Conservation (phyloP, 73 alveolate genomes). For the Stentor roeselii region DNA sequence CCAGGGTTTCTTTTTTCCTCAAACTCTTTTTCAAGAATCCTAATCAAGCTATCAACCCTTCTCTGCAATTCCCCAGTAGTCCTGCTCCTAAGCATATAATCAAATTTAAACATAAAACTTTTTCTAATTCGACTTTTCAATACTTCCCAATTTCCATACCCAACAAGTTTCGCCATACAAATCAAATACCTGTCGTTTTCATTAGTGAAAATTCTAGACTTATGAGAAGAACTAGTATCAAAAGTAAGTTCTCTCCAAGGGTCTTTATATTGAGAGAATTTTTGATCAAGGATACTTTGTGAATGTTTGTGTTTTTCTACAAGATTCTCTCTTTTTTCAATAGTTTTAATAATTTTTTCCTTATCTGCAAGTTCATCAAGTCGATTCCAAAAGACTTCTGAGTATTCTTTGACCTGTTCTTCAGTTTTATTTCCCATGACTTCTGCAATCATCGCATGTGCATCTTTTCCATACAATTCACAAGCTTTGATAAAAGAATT, state of each 20-base stretch:
- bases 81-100: slow-evolving; percentile 90
- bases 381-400: slow-evolving; percentile 90
- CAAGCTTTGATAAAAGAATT: slow-evolving; percentile 68
- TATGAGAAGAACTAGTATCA: slow-evolving; percentile 49
- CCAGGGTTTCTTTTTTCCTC: slow-evolving; percentile 14
- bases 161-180: slow-evolving; percentile 80
- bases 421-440: slow-evolving; percentile 75
- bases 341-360: slow-evolving; percentile 78
- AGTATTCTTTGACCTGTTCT: slow-evolving; percentile 81
- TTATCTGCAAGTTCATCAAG: slow-evolving; percentile 86
- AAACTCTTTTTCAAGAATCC: slow-evolving; percentile 85
- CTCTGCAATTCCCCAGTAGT: slow-evolving; percentile 91
- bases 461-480: slow-evolving; percentile 68
- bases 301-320: slow-evolving; percentile 58
- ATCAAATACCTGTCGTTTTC: slow-evolving; percentile 80
- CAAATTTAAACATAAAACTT: slow-evolving; percentile 87
- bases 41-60: slow-evolving; percentile 90
- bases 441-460: slow-evolving; percentile 52
- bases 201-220: slow-evolving; percentile 70
- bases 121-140: slow-evolving; percentile 80
- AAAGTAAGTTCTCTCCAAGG: slow-evolving; percentile 74
- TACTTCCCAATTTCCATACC: slow-evolving; percentile 96
- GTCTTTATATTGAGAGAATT: slow-evolving; percentile 46
- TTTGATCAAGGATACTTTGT: slow-evolving; percentile 40
- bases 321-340: slow-evolving; percentile 88